Base-by-base conservation (phyloP, 371 early-diverging fungal genomes). In the Syncephalastrum contaminatum region DNA sequence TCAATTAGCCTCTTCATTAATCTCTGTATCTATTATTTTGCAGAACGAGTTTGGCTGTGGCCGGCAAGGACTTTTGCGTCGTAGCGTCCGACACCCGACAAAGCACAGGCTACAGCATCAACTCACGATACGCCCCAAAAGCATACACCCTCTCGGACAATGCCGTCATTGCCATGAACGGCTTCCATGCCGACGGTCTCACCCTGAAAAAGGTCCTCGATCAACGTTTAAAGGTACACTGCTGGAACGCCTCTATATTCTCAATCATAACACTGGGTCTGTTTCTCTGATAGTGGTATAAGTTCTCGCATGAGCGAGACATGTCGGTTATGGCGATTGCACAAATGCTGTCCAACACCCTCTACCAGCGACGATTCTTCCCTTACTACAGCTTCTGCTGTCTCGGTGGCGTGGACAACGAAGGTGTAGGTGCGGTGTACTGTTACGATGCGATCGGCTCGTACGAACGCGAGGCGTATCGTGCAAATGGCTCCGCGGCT, bases 41-140 rank as follows among this genome's bases (percentile, higher is more conserved):
- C 24, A 93, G 99, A 36, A 98, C 99, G 8, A 82, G 93, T 59
- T 68, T 99, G 51, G 94, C 94, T 46, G 89, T 99, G 71, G 94
- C 94, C 42, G 98, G 98, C 45, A 82, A 89, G 40, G 98, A 99
- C 78, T 99, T 89, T 66, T 89, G 92, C 65, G 74, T 99, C 14
- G 81, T 99, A 27, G 99, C 98, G 21, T 88, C 93, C 20, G 99
- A 99, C 75, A 99, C 99, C 15, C 89, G 99, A 56, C 96, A 96
- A 76, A 92, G 93, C 67, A 91, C 95, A 58, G 98, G 94, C 21
- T 98, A 95, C 82, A 81, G 67, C 59, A 99, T 99, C 78, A 95
- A 99, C 80, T 83, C 95, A 14, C 87, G 99, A 59, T 91, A 92
- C 68, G 80, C 87, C 36, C 95, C 98, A 25, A 99, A 99, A 73